Evolutionary conservation across 768 basidiomycete species (phyloP).

Genomic region (Exidia glandulosa): DNA sequence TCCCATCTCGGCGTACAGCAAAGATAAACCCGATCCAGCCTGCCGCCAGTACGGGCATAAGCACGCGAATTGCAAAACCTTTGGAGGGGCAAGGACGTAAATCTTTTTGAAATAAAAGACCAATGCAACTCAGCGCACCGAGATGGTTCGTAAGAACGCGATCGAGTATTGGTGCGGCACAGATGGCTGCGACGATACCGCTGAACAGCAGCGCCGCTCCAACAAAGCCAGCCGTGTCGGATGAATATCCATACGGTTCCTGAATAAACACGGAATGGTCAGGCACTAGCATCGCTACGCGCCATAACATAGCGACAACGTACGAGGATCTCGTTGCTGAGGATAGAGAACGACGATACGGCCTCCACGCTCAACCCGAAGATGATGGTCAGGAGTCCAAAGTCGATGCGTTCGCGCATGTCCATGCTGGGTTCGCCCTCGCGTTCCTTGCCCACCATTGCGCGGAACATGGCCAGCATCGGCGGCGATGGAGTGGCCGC

Average conservation of each 20-base stretch:
- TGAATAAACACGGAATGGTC: constrained; percentile 14
- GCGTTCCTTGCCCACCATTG: constrained; percentile 16
- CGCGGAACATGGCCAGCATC: constrained; percentile 9
- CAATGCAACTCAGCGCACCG: constrained; percentile 43
- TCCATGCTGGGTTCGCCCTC: constrained; percentile 45
- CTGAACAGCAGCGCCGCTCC: constrained; percentile 49
- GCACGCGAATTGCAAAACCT: neutral
- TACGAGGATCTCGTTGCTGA: constrained; percentile 62
- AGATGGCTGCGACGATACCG: constrained; percentile 57
- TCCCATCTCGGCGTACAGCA: constrained; percentile 51
- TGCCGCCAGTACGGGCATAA: constrained; percentile 59
- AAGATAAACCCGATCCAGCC: constrained; percentile 35
- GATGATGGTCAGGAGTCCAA: constrained; percentile 41
- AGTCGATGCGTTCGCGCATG: constrained; percentile 56
- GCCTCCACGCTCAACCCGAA: constrained; percentile 57
- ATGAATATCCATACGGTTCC: constrained; percentile 65
- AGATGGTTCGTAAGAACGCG: constrained; percentile 63
- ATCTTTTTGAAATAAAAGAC: constrained; percentile 30
- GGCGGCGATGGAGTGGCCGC: constrained; percentile 12
- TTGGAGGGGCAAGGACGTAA: neutral
- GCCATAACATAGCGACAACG: constrained; percentile 13
- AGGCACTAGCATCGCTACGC: neutral
- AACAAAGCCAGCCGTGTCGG: constrained; percentile 55
- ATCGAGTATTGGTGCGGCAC: constrained; percentile 68
- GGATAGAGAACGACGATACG: constrained; percentile 39